Base-by-base conservation (phyloP, 306 rosid species). In the Betula pendula region DNA sequence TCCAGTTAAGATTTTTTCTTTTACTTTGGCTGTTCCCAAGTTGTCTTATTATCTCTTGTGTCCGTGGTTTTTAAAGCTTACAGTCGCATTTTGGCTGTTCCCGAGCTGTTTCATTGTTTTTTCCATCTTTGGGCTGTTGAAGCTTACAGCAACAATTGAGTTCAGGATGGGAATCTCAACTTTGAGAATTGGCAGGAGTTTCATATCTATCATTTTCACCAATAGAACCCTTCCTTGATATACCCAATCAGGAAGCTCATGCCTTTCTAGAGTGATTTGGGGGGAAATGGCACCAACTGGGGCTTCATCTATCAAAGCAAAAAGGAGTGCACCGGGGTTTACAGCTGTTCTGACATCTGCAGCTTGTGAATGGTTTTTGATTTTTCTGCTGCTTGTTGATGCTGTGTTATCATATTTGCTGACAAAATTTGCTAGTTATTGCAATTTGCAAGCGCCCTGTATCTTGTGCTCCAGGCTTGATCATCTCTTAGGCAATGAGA, bases 291-390 rank as follows among this genome's bases (percentile, higher is more conserved):
- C 70, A 70, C 81, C 76, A 70, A 72, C 78, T 62, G 90, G 65
- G 72, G 78, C 74, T 63, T 71, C 90, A 81, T 84, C 70, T 86
- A 83, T 58, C 78, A 81, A 82, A 84, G 58, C 71, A 86, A 78
- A 81, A 55, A 78, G 87, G 84, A 85, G 81, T 60, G 38, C 79
- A 12, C 77, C 70, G 47, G 87, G 90, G 31, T 76, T 86, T 76
- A 63, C 74, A 22, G 38, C 82, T 62, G 72, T 80, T 84, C 85
- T 94, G 65, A 76, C 84, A 73, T 84, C 85, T 73, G 93, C 93
- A 81, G 93, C 91, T 85, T 92, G 93, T 84, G 98, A 92, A 85
- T 94, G 97, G 98, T 44, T 90, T 73, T 86, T 94, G 88, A 86
- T 92, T 62, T 89, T 92, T 82, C 88, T 92, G 69, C 83, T 94